Conservation (phyloP, 768 basidiomycete species). For the Fomitopsis pulvina region DNA sequence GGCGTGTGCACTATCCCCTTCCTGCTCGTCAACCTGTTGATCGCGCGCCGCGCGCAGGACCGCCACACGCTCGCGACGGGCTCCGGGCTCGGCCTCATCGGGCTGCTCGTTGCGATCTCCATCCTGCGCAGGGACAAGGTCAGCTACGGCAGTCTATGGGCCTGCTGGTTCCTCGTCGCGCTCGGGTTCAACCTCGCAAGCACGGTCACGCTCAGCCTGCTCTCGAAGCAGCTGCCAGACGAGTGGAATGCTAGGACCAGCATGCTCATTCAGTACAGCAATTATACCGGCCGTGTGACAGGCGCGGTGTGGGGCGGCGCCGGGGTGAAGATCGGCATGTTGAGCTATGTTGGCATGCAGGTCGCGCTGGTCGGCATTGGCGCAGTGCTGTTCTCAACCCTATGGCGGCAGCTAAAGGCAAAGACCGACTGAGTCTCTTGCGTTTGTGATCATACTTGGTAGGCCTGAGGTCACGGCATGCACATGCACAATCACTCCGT, state of each 20-base stretch:
- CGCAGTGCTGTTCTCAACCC: constrained; percentile 40
- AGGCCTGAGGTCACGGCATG: no score
- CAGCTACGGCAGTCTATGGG: constrained; percentile 41
- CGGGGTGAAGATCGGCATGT: constrained; percentile 54
- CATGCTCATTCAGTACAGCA: constrained; percentile 64
- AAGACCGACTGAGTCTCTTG: constrained; percentile 34
- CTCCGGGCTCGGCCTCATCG: constrained; percentile 40
- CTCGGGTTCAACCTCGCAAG: constrained; percentile 71
- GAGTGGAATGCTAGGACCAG: constrained; percentile 53
- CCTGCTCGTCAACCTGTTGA: constrained; percentile 52
- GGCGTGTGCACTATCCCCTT: constrained; percentile 59
- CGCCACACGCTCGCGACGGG: constrained; percentile 51
- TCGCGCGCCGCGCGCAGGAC: constrained; percentile 54
- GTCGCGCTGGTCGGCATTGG: constrained; percentile 56
- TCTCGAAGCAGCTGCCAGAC: constrained; percentile 64
- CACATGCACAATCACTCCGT: no score
- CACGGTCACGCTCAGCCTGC: constrained; percentile 57
- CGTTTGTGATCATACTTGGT: no score
- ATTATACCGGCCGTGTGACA: constrained; percentile 56
- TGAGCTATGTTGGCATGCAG: constrained; percentile 51
- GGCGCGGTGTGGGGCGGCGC: constrained; percentile 67
- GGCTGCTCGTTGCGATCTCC: constrained; percentile 44
- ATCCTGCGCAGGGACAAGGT: constrained; percentile 36
- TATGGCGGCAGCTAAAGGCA: constrained; percentile 62
- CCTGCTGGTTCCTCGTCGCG: constrained; percentile 51